Base-by-base conservation (phyloP, 148 eudicot genomes). In the Polygonum maritimum region DNA sequence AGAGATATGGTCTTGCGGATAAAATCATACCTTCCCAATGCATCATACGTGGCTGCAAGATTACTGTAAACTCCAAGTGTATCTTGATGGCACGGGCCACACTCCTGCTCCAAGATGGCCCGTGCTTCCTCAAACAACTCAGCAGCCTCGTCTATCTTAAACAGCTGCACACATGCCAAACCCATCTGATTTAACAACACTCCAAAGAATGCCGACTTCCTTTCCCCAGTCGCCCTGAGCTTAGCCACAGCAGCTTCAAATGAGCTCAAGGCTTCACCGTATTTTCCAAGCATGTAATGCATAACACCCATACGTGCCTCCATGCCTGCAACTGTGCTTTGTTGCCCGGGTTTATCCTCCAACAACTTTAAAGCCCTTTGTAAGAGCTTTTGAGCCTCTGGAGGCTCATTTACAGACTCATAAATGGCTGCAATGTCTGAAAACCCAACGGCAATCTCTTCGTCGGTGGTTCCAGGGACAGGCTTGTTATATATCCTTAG, bases 31-130 rank as follows among this genome's bases (percentile, higher is more conserved):
- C 99, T 92, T 84, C 99, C 99, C 96, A 91, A 78, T 70, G 99
- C 97, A 84, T 92, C 99, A 80, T 95, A 95, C 69, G 99, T 92
- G 26, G 96, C 99, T 44, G 99, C 99, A 79, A 95, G 97, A 81
- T 95, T 95, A 84, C 97, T 91, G 72, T 95, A 95, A 18, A 95
- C 97, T 63, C 99, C 99, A 76, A 95, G 91, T 15, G 99, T 92
- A 78, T 92, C 99, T 73, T 90, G 97, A 79, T 95, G 97, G 77
- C 96, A 90, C 3, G 97, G 99, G 31, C 96, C 99, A 44, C 89
- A 90, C 80, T 95, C 99, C 80, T 89, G 94, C 83, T 95, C 97
- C 84, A 95, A 86, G 81, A 95, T 88, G 62, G 83, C 94, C 80
- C 97, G 87, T 14, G 99, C 99, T 75, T 95, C 97, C 86, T 95